A percentile compares a stretch with the other conserved stretches of the same genome.
phyloP scores from a whole-genome alignment of 768 basidiomycete species.

The Mycena pura region DNA sequence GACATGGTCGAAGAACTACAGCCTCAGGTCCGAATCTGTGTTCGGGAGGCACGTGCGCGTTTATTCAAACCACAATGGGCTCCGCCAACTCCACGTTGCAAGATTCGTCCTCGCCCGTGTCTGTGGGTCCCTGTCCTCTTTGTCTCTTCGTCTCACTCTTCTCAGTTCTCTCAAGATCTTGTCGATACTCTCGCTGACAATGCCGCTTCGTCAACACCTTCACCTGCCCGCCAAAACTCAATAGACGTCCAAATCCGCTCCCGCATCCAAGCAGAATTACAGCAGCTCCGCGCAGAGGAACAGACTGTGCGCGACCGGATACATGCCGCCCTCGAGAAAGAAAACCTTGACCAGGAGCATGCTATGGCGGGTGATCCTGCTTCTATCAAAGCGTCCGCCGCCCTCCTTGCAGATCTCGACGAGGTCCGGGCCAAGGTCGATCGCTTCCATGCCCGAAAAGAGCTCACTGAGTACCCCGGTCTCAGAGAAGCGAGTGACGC shows the following conservation, averaged over 20 bases:
- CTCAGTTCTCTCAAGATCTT: conserved; percentile 83
- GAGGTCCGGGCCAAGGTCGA: conserved; percentile 77
- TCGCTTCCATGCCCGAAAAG: conserved; percentile 64
- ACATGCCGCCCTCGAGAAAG: conserved; percentile 80
- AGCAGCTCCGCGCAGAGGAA: conserved; percentile 71
- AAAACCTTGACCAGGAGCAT: conserved; percentile 83
- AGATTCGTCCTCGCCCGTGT: conserved; percentile 8
- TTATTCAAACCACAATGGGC: conserved; percentile 9
- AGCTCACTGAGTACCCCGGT: conserved; percentile 59
- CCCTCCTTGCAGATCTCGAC: conserved; percentile 76
- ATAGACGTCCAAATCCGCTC: conserved; percentile 77
- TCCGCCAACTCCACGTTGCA: conserved; percentile 17
- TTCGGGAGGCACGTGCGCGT: background rate
- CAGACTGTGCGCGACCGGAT: conserved; percentile 74
- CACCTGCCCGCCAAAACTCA: conserved; percentile 72
- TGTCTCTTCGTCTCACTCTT: background rate
- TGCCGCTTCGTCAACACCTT: conserved; percentile 61
- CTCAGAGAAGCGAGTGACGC: conserved; percentile 64
- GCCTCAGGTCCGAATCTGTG: background rate
- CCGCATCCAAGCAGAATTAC: conserved; percentile 73
- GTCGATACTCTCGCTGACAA: conserved; percentile 80
- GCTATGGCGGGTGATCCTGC: conserved; percentile 51
- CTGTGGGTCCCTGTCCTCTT: conserved; percentile 1
- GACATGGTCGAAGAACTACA: conserved; percentile 53
- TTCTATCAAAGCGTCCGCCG: conserved; percentile 63